Percentiles rank a stretch among this genome's conserved stretches.
Conservation (phyloP, 768 basidiomycete genomes). For the Lactarius akahatsu region DNA sequence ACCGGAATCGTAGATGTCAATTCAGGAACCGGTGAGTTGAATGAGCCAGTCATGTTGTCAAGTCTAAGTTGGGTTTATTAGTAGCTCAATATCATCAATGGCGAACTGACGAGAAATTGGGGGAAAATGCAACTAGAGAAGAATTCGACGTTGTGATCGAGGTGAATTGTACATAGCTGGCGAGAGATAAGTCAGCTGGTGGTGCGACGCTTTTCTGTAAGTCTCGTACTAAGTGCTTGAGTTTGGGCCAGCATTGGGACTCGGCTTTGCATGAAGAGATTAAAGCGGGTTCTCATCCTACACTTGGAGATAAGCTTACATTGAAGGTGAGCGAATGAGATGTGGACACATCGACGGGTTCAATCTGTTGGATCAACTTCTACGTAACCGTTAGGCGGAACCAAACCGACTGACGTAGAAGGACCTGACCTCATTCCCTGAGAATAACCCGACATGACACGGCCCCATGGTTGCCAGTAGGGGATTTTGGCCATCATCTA, state of each 20-base stretch:
- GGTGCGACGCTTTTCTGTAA: neutral
- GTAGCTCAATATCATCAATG: conserved; percentile 5
- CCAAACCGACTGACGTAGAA: conserved; percentile 10
- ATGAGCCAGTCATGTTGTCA: conserved; percentile 59
- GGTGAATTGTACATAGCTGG: conserved; percentile 62
- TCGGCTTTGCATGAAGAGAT: conserved; percentile 42
- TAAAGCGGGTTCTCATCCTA: conserved; percentile 1
- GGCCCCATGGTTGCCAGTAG: conserved; percentile 51
- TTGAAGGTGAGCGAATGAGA: conserved; percentile 53
- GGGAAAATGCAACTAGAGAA: conserved; percentile 47
- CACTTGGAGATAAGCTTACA: conserved; percentile 38
- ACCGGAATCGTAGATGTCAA: conserved; percentile 46
- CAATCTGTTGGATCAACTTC: conserved; percentile 58
- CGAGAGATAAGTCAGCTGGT: conserved; percentile 13
- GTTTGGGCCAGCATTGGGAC: conserved; percentile 54
- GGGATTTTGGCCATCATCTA: conserved; percentile 60
- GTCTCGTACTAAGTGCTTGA: conserved; percentile 52
- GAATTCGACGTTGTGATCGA: conserved; percentile 33
- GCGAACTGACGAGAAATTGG: conserved; percentile 52
- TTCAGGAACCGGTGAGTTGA: conserved; percentile 47
- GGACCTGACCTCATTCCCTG: conserved; percentile 45
- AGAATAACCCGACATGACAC: conserved; percentile 55
- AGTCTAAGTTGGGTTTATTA: conserved; percentile 41
- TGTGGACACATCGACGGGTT: conserved; percentile 52
- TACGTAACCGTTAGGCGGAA: conserved; percentile 31